These are phyloP conservation scores for Ogataea pilisensis DNA, from an alignment of 805 yeast genomes.

Conservation along the genomic window DNA sequence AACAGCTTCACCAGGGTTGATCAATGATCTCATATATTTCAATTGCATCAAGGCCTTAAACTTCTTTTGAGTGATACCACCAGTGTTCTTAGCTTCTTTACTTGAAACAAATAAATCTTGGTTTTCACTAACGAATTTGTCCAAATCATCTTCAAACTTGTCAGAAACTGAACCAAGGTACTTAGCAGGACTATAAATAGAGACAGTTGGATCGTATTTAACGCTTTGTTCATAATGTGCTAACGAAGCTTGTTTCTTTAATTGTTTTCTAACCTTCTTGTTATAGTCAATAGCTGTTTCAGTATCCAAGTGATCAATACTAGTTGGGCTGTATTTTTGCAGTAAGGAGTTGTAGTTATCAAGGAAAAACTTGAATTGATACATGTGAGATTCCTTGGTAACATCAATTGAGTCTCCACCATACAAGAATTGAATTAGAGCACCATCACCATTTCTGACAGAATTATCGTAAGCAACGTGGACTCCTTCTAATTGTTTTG, in stretches of 20 bases:
- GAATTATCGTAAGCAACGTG: constrained; percentile 91
- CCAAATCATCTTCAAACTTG: constrained; percentile 76
- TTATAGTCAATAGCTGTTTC: constrained; percentile 75
- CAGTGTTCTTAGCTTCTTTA: constrained; percentile 42
- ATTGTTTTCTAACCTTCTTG: constrained; percentile 74
- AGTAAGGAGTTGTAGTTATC: constrained; percentile 86
- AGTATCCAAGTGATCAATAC: constrained; percentile 73
- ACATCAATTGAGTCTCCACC: constrained; percentile 98
- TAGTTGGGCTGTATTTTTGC: constrained; percentile 81
- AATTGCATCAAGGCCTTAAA: constrained; percentile 96
- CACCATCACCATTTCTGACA: constrained; percentile 93
- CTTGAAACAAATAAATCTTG: constrained; percentile 50
- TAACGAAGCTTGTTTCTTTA: constrained; percentile 56
- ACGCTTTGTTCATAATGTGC: constrained; percentile 58
- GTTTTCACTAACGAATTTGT: constrained; percentile 57
- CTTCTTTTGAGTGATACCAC: constrained; percentile 66
- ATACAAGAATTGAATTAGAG: constrained; percentile 88
- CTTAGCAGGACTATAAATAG: constrained; percentile 82
- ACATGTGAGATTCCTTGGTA: constrained; percentile 90
- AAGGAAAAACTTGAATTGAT: constrained; percentile 87
- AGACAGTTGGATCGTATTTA: constrained; percentile 85
- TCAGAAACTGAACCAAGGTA: constrained; percentile 93
- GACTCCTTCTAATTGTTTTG: constrained; percentile 97
- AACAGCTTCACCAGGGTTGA: constrained; percentile 97
- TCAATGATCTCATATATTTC: constrained; percentile 93